Base-by-base conservation (phyloP, 1,284 basidiomycete species). In the Phylloporus sp. region DNA sequence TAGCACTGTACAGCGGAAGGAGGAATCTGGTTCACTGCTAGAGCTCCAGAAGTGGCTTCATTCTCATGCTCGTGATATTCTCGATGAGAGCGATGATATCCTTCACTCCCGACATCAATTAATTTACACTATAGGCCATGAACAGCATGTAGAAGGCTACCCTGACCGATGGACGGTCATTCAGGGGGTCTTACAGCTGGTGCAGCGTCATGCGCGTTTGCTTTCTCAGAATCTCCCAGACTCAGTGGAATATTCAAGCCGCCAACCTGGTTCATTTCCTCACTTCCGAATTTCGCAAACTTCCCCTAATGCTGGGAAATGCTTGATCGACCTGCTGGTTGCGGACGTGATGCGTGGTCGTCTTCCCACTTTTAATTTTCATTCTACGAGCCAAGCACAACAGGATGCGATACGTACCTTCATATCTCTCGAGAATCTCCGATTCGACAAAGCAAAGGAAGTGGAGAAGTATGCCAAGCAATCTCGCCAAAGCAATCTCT, bases 71-170 rank as follows among this genome's bases (percentile, higher is more conserved):
- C 78, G 84, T 6, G 85, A 87, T 63, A 77, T 87, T 37, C 72
- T 87, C 7, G 86, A 87, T 62, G 85, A 87, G 70, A 85, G 84
- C 68, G 85, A 87, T 63, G 86, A 86, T 66, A 78, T 87, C 47
- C 77, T 87, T 2, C 80, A 82, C 62, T 80, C 83, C 43, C 77
- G 80, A 1, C 86, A 84, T 61, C 86, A 86, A 60, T 74, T 87
- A 1, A 76, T 87, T 8, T 87, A 86, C 67, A 83, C 85, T 0
- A 71, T 82, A 7, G 84, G 84, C n/a, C 62, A 72, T 4, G 82
- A 85, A 55, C 70, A 66, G 32, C 73, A 80, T 4, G 63, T 86
- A 7, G 82, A 87, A 37, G 80, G 80, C 58, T 78, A 80, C 35
- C 84, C 85, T 3, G 76, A 84, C 66, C 81, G 87, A 49, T 88